phyloP scores from a whole-genome alignment of 306 rosid species.

The Fagus sylvatica region DNA sequence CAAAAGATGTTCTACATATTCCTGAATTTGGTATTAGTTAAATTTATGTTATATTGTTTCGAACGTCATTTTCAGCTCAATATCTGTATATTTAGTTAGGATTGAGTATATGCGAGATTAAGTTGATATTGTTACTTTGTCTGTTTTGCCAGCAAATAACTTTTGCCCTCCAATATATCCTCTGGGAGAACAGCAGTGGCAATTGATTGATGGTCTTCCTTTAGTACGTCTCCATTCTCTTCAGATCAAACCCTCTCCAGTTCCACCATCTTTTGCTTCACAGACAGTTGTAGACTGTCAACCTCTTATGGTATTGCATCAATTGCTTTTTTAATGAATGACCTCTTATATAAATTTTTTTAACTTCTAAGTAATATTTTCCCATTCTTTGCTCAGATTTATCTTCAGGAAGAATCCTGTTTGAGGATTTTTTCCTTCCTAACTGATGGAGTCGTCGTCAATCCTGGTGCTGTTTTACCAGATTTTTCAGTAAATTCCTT shows the following conservation, averaged over 20 bases:
- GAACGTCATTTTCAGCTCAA: slow-evolving; percentile 8
- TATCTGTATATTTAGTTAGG: slow-evolving; percentile 5
- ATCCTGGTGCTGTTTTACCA: slow-evolving; percentile 79
- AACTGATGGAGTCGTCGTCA: slow-evolving; percentile 83
- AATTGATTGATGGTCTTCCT: slow-evolving; percentile 63
- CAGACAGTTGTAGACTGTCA: slow-evolving; percentile 87
- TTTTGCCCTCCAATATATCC: slow-evolving; percentile 96
- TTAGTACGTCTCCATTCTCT: slow-evolving; percentile 75
- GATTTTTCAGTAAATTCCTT: slow-evolving; percentile 82
- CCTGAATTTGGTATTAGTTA: slow-evolving; percentile 77
- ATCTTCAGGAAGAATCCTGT: slow-evolving; percentile 91
- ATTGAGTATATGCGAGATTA: slow-evolving; percentile 13
- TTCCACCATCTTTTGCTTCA: slow-evolving; percentile 85
- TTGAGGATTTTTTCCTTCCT: slow-evolving; percentile 89
- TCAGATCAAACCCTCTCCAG: slow-evolving; percentile 81
- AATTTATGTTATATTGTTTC: slow-evolving; percentile 8
- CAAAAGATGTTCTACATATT: slow-evolving; percentile 45
- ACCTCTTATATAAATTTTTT: slow-evolving; percentile 9
- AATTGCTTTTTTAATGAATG: slow-evolving; percentile 19
- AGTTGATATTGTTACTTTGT: slow-evolving; percentile 26
- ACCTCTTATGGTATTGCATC: slow-evolving; percentile 73
- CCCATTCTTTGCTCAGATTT: slow-evolving; percentile 51
- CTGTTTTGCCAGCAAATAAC: slow-evolving; percentile 62
- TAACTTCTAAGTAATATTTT: slow-evolving; percentile 17
- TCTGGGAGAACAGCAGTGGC: slow-evolving; percentile 71